Conservation (phyloP, 2,329 filamentous ascomycete genomes). For the Aspergillus fijiensis region DNA sequence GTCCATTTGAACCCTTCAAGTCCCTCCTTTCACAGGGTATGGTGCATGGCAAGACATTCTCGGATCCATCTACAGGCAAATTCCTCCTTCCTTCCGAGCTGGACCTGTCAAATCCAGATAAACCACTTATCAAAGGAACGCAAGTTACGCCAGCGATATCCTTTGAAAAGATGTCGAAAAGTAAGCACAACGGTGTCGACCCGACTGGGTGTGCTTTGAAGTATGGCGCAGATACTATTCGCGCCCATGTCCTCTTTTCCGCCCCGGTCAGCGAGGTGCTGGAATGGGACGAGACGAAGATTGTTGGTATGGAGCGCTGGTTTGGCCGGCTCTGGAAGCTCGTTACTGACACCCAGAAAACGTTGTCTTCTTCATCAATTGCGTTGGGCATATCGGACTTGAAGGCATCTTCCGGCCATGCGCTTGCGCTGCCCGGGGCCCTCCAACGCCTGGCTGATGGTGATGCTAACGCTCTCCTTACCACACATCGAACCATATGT, state of each 20-base stretch:
- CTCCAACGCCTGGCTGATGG: slow-evolving; percentile 34
- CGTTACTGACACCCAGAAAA: slow-evolving; percentile 42
- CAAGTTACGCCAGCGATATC: slow-evolving; percentile 60
- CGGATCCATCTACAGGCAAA: slow-evolving; percentile 69
- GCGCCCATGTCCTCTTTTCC: slow-evolving; percentile 86
- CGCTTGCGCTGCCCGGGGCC: slow-evolving; percentile 26
- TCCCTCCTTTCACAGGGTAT: slow-evolving; percentile 86
- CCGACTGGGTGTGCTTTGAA: slow-evolving; percentile 69
- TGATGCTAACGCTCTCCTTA: slow-evolving; percentile 58
- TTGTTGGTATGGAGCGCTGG: slow-evolving; percentile 80
- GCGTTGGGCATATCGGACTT: slow-evolving; percentile 23
- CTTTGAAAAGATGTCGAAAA: slow-evolving; percentile 94
- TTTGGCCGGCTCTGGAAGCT: slow-evolving; percentile 66
- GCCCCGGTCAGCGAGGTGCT: slow-evolving; percentile 80
- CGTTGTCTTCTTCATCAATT: slow-evolving; percentile 24
- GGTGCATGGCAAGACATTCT: slow-evolving; percentile 85
- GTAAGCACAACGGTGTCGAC: slow-evolving; percentile 88
- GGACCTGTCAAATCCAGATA: slow-evolving; percentile 57
- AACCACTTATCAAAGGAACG: slow-evolving; percentile 63
- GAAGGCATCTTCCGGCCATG: slow-evolving; percentile 21
- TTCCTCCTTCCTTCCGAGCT: slow-evolving; percentile 78
- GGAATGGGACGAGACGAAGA: slow-evolving; percentile 84
- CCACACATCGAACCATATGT: slow-evolving; percentile 65
- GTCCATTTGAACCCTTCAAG: slow-evolving; percentile 71
- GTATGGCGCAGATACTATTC: slow-evolving; percentile 79